phyloP scores from a whole-genome alignment of 305 asterid genomes.

The Petunia hybrid region DNA sequence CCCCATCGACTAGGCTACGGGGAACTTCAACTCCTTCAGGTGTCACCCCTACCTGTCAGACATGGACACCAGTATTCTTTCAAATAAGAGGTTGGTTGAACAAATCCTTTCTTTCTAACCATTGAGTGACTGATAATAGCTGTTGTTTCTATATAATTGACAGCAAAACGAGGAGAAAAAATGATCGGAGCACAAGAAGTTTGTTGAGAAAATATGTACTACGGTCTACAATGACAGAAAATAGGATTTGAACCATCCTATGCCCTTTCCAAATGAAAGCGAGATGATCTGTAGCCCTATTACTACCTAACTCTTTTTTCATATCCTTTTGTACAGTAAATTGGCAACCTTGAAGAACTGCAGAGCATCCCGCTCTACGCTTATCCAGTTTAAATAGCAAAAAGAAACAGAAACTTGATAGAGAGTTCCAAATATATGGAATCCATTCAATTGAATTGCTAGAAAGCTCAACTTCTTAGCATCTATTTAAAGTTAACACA shows the following conservation, averaged over 20 bases:
- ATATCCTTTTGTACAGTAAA: not conserved
- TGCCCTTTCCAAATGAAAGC: not conserved
- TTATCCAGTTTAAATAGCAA: not conserved
- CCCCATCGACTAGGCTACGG: slow-evolving; percentile 88
- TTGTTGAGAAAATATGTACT: not conserved
- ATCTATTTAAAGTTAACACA: not conserved
- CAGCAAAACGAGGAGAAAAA: not conserved
- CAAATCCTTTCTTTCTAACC: not conserved
- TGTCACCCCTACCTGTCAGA: slow-evolving; percentile 89
- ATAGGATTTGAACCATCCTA: not conserved
- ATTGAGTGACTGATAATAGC: not conserved
- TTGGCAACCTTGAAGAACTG: slow-evolving; percentile 4
- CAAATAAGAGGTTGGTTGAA: slow-evolving; percentile 12
- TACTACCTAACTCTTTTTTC: not conserved
- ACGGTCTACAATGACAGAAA: not conserved
- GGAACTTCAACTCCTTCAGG: slow-evolving; percentile 99
- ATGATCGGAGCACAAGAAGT: not conserved
- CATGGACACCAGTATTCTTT: slow-evolving; percentile 35
- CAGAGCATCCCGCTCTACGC: slow-evolving; percentile 14
- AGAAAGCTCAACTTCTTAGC: not conserved
- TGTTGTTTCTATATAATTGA: slow-evolving; percentile 1
- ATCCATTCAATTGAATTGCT: not conserved
- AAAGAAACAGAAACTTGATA: too few relatives aligned
- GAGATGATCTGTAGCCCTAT: slow-evolving; percentile 2
- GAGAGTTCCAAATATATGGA: not conserved